Evolutionary conservation across 75 land plant genomes (phyloP).

Genomic region (Pseudotsuga menziesii): DNA sequence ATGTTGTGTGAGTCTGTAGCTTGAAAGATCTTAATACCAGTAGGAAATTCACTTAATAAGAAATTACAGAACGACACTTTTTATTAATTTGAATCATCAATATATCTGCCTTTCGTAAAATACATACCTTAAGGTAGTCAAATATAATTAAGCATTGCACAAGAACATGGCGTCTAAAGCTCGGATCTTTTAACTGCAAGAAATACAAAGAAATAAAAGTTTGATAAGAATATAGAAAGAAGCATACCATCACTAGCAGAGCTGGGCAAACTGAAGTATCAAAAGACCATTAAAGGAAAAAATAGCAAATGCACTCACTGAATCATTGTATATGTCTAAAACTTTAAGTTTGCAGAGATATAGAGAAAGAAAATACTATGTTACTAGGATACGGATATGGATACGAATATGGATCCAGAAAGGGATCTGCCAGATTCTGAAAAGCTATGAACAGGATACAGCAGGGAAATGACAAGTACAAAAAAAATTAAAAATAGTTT

Average conservation of each 20-base stretch:
- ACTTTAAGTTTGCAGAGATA: neutral
- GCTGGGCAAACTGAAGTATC: neutral
- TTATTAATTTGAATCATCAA: too few species aligned
- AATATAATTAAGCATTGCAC: conserved; percentile 95
- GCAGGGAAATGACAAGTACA: too few species aligned
- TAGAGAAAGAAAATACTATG: neutral
- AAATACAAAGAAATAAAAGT: conserved; percentile 4
- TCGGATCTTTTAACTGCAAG: conserved; percentile 89
- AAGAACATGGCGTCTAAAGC: conserved; percentile 94
- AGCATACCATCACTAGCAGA: neutral
- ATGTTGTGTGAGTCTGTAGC: neutral
- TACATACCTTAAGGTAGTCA: conserved; percentile 67
- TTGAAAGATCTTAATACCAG: neutral
- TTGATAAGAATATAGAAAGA: neutral
- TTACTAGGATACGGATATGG: too few species aligned
- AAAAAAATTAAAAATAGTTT: too few species aligned
- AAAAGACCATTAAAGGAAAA: neutral
- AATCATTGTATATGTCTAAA: neutral
- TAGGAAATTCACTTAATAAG: neutral
- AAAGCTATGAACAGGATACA: too few species aligned
- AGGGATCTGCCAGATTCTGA: too few species aligned
- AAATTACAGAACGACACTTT: neutral
- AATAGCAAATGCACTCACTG: neutral
- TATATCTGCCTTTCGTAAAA: too few species aligned
- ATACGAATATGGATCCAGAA: too few species aligned